A percentile compares a stretch with the other conserved stretches of the same genome.
Conservation (phyloP, 1,284 basidiomycete genomes). For the Golubevia sp. region DNA sequence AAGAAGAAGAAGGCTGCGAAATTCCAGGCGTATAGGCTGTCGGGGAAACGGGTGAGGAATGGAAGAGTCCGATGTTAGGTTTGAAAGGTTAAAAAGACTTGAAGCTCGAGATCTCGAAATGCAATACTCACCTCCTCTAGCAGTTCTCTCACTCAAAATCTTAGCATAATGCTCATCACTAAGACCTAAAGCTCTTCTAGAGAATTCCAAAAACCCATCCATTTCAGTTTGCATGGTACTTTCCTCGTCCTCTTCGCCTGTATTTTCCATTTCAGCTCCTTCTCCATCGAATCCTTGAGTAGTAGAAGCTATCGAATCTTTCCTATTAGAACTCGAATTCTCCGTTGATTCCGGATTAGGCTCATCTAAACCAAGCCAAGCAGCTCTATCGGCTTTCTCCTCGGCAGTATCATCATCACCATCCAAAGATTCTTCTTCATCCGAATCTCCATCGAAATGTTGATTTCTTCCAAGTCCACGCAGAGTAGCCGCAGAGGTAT, state of each 20-base stretch:
- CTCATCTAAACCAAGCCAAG: slow-evolving; percentile 16
- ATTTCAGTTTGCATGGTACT: slow-evolving; percentile 14
- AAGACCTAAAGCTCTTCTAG: slow-evolving; percentile 29
- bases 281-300: not conserved
- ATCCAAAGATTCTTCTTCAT: slow-evolving; percentile 10
- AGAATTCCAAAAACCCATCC: slow-evolving; percentile 28
- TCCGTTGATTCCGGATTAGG: slow-evolving; percentile 28
- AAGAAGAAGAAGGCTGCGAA: too few relatives aligned
- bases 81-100: too few relatives aligned
- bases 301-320: slow-evolving; percentile 11
- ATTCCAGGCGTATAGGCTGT: too few relatives aligned
- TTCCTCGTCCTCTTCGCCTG: slow-evolving; percentile 16
- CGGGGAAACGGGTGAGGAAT: too few relatives aligned
- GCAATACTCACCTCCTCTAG: too few relatives aligned
- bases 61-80: too few relatives aligned
- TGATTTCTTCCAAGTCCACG: not conserved
- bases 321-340: slow-evolving; percentile 22
- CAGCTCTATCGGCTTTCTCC: slow-evolving; percentile 8
- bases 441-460: slow-evolving; percentile 10
- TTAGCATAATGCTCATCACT: slow-evolving; percentile 26
- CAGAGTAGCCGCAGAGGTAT: not conserved
- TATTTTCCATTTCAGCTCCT: slow-evolving; percentile 8
- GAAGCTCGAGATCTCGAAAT: too few relatives aligned
- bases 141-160: slow-evolving; percentile 23
- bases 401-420: slow-evolving; percentile 12